Conservation (phyloP, 1,284 basidiomycete genomes). For the Trichosporon coremiiforme region DNA sequence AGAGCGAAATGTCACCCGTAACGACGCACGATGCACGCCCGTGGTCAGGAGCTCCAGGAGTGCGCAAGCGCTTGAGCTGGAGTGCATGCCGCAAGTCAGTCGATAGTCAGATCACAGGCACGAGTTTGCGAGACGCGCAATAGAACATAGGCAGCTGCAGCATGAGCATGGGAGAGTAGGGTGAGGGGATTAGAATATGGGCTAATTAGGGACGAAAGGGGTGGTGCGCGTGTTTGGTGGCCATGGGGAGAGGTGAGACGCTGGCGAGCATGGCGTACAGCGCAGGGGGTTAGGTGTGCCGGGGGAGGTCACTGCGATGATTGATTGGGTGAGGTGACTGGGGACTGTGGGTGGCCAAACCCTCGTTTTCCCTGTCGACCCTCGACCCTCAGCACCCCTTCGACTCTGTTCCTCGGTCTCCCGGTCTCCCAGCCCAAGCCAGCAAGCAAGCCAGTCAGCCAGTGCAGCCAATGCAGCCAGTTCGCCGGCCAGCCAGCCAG, state of each 20-base stretch:
- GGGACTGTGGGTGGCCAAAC: slow-evolving; percentile 12
- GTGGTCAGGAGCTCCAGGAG: neutral
- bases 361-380: slow-evolving; percentile 10
- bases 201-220: neutral
- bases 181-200: neutral
- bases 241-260: neutral
- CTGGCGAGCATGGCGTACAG: too few species aligned
- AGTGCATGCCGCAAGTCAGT: neutral
- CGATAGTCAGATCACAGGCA: neutral
- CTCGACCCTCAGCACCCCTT: too few species aligned
- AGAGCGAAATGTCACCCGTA: neutral
- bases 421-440: slow-evolving; percentile 1
- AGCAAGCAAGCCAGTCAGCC: too few species aligned
- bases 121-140: neutral
- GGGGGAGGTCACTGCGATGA: neutral
- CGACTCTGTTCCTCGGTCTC: neutral
- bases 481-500: neutral
- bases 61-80: neutral
- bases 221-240: neutral
- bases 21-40: neutral
- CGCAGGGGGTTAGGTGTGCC: neutral
- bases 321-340: neutral
- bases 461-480: too few species aligned
- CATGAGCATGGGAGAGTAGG: neutral
- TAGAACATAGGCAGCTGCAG: neutral